Conservation (phyloP, 2,329 filamentous ascomycete species). For the Botrytis medusae region DNA sequence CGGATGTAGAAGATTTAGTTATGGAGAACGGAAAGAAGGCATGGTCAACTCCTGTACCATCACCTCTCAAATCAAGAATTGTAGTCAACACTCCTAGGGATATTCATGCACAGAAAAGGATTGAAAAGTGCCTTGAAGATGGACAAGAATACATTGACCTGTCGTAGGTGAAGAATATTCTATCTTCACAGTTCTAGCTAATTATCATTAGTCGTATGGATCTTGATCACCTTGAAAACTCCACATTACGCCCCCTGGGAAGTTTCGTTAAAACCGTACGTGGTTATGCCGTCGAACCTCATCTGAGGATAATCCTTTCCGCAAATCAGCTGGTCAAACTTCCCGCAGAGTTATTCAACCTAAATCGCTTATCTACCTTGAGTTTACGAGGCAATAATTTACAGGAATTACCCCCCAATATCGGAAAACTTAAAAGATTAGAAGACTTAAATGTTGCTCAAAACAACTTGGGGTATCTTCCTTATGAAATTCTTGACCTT, state of each 20-base stretch:
- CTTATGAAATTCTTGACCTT: conserved; percentile 38
- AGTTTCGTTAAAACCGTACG: conserved; percentile 44
- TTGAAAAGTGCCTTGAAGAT: conserved; percentile 56
- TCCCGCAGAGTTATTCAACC: conserved; percentile 60
- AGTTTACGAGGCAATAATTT: conserved; percentile 66
- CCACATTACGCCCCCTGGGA: conserved; percentile 56
- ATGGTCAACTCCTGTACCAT: neutral
- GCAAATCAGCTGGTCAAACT: conserved; percentile 57
- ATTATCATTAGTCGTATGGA: conserved; percentile 29
- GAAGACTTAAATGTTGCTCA: conserved; percentile 64
- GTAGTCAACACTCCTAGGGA: conserved; percentile 3
- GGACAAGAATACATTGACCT: conserved; percentile 62
- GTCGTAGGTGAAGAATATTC: conserved; percentile 47
- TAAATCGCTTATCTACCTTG: conserved; percentile 62
- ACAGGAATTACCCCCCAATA: conserved; percentile 58
- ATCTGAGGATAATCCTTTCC: conserved; percentile 61
- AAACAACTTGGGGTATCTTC: conserved; percentile 60
- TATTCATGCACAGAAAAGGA: conserved; percentile 44
- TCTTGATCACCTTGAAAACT: conserved; percentile 55
- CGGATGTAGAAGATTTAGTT: conserved; percentile 44
- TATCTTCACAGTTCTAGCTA: conserved; percentile 21
- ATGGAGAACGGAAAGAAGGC: neutral
- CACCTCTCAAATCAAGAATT: conserved; percentile 9
- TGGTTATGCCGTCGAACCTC: conserved; percentile 56
- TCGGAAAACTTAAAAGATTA: conserved; percentile 58